phyloP scores from a whole-genome alignment of 805 yeast species.

The Komagataella pseudopastoris region DNA sequence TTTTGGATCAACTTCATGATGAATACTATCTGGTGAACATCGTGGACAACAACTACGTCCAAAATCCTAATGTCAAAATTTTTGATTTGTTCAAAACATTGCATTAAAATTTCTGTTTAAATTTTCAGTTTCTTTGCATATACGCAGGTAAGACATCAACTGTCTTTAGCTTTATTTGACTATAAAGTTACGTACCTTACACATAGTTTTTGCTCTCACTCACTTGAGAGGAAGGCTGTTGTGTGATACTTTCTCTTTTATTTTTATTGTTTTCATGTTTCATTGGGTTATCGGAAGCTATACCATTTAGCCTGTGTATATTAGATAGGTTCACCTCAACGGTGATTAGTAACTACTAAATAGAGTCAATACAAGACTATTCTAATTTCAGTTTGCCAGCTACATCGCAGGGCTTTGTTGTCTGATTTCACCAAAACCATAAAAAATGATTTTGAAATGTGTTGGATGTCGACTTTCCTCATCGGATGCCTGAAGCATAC shows the following conservation, averaged over 20 bases:
- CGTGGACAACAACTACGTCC: constrained; percentile 73
- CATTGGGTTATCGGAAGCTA: neutral
- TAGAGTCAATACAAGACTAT: neutral
- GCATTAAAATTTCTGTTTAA: neutral
- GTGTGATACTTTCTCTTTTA: neutral
- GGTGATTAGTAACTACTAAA: neutral
- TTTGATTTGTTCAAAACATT: constrained; percentile 34
- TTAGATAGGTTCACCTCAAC: neutral
- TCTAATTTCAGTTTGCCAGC: neutral
- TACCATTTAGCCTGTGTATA: neutral
- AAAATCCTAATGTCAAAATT: constrained; percentile 36
- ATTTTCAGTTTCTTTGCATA: constrained; percentile 1
- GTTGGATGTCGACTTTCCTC: too few species aligned
- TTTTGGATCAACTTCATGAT: constrained; percentile 33
- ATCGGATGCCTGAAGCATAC: too few species aligned
- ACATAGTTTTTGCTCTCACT: neutral
- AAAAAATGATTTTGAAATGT: too few species aligned
- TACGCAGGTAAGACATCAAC: constrained; percentile 5
- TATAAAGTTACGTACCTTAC: neutral
- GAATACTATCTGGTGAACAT: constrained; percentile 71
- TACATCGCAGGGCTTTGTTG: too few species aligned
- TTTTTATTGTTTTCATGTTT: neutral
- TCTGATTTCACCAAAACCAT: too few species aligned
- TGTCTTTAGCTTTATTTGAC: constrained; percentile 1
- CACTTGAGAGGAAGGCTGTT: neutral